Percentiles rank a stretch among this genome's conserved stretches.
Conservation (phyloP, 2,329 filamentous ascomycete species). For the Podosphaera aphanis region DNA sequence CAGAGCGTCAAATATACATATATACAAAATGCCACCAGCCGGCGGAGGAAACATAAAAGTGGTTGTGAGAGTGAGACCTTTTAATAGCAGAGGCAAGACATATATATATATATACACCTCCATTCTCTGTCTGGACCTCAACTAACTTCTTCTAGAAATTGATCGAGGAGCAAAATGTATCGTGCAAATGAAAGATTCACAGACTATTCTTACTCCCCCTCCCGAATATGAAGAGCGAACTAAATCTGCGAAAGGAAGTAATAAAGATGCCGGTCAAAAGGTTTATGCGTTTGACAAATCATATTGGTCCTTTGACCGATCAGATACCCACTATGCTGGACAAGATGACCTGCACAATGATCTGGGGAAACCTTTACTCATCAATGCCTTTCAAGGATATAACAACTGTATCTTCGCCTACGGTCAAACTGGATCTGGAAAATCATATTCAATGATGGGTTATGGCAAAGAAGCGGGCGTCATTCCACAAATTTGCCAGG, state of each 20-base stretch:
- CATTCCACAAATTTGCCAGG: conserved; percentile 87
- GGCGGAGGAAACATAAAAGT: conserved; percentile 96
- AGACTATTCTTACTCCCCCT: conserved; percentile 66
- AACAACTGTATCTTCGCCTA: conserved; percentile 99
- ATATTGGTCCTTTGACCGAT: conserved; percentile 91
- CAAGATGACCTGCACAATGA: conserved; percentile 79
- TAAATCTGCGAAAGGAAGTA: conserved; percentile 33
- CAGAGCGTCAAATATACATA: conserved; percentile 6
- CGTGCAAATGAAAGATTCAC: conserved; percentile 81
- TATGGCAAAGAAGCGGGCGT: conserved; percentile 91
- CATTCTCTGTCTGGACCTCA: not conserved
- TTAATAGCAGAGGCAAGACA: conserved; percentile 69
- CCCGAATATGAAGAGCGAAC: conserved; percentile 29
- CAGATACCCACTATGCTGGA: conserved; percentile 61
- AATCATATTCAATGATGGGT: conserved; percentile 99
- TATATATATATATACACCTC: not conserved
- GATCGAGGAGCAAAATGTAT: conserved; percentile 89
- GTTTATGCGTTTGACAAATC: conserved; percentile 89
- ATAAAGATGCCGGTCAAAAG: conserved; percentile 51
- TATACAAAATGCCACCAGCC: conserved; percentile 14
- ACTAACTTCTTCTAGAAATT: conserved; percentile 34
- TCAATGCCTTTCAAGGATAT: conserved; percentile 96
- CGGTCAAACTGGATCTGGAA: conserved; percentile 92
- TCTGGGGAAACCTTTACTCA: conserved; percentile 67
- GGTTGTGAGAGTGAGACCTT: conserved; percentile 86